Percentiles rank a stretch among this genome's conserved stretches.
These are phyloP conservation scores for Chlorophyllum brunneum DNA, from an alignment of 768 basidiomycete species.

Conservation along the genomic window DNA sequence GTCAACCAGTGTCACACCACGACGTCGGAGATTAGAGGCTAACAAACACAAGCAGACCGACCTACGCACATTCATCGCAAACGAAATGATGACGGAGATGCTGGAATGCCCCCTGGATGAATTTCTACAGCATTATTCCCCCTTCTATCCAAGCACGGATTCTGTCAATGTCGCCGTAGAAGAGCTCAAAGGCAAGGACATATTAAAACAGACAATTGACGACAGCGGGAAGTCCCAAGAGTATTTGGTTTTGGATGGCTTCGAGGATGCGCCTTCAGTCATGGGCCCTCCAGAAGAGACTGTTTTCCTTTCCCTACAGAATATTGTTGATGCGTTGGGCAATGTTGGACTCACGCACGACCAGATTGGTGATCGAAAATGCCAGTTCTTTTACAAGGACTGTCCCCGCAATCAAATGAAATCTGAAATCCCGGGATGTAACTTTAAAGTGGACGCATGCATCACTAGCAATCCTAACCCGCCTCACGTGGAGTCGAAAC, in stretches of 20 bases:
- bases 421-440: slow-evolving; percentile 14
- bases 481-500: neutral
- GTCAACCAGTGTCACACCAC: no score
- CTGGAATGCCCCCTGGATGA: neutral
- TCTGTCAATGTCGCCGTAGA: neutral
- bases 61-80: neutral
- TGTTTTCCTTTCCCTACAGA: neutral
- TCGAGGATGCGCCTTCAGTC: no score
- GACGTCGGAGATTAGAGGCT: no score
- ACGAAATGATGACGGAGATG: neutral
- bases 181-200: neutral
- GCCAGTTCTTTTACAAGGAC: neutral
- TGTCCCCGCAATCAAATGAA: neutral
- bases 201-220: no score
- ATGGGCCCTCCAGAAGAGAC: no score
- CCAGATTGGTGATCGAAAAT: neutral
- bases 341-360: neutral
- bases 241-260: no score
- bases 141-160: neutral
- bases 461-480: slow-evolving; percentile 9
- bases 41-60: neutral
- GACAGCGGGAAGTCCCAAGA: no score
- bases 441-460: slow-evolving; percentile 17
- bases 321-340: neutral
- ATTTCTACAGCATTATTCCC: neutral